These are phyloP conservation scores for Cryptosporidium xiaoi DNA, from an alignment of 169 alveolate genomes.

Conservation along the genomic window DNA sequence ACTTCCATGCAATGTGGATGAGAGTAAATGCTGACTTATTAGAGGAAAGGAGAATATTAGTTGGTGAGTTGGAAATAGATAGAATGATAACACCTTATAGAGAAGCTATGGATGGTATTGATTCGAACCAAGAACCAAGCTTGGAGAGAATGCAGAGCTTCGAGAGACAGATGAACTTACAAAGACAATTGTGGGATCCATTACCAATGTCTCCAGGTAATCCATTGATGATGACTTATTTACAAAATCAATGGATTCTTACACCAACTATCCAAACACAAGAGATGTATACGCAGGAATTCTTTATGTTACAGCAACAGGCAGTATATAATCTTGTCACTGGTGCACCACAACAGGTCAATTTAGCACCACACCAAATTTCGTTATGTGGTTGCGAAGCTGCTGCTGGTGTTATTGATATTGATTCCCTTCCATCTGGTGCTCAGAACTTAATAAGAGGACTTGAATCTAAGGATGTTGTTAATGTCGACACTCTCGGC, in stretches of 20 bases:
- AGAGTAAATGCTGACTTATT: conserved; percentile 86
- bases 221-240: conserved; percentile 83
- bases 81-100: conserved; percentile 73
- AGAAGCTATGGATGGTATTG: conserved; percentile 73
- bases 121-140: conserved; percentile 70
- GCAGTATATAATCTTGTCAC: conserved; percentile 79
- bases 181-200: conserved; percentile 78
- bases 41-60: conserved; percentile 76
- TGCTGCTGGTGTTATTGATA: conserved; percentile 71
- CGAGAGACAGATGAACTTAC: conserved; percentile 72
- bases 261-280: conserved; percentile 80
- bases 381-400: conserved; percentile 76
- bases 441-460: conserved; percentile 70
- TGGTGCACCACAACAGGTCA: conserved; percentile 81
- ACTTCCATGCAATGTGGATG: conserved; percentile 90
- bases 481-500: conserved; percentile 56
- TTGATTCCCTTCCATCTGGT: conserved; percentile 72
- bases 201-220: conserved; percentile 82
- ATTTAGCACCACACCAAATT: conserved; percentile 82
- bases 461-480: conserved; percentile 67
- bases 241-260: conserved; percentile 82
- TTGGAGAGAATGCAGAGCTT: conserved; percentile 73
- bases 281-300: conserved; percentile 84
- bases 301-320: conserved; percentile 82
- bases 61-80: conserved; percentile 70